Evolutionary conservation across 176 grass and related monocot genomes (phyloP).

Genomic region (Canna indica): DNA sequence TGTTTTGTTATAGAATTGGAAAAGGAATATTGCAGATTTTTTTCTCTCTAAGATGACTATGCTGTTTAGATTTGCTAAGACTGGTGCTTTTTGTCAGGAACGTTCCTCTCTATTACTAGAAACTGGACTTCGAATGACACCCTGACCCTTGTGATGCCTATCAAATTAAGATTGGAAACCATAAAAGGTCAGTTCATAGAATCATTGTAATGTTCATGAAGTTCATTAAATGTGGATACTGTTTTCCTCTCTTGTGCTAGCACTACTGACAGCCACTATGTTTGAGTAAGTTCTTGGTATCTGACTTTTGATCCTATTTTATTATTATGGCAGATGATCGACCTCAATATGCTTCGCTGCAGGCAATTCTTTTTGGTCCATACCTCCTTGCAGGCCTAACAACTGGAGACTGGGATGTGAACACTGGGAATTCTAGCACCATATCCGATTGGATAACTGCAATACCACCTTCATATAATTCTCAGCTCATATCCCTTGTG

Average conservation of each 20-base stretch:
- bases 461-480: constrained; percentile 45
- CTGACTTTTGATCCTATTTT: constrained; percentile 6
- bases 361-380: constrained; percentile 76
- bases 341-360: constrained; percentile 39
- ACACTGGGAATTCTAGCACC: constrained; percentile 27
- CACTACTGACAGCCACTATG: no score
- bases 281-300: neutral
- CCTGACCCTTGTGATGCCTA: constrained; percentile 40
- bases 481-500: constrained; percentile 45
- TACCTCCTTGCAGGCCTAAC: constrained; percentile 81
- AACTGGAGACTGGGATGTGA: constrained; percentile 58
- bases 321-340: constrained; percentile 57
- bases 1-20: neutral
- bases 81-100: constrained; percentile 30
- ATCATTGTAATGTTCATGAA: neutral
- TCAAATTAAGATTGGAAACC: constrained; percentile 52
- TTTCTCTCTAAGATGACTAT: neutral
- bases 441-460: constrained; percentile 63
- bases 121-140: constrained; percentile 59
- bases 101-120: constrained; percentile 48
- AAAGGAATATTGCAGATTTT: neutral
- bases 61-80: neutral
- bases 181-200: constrained; percentile 53
- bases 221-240: no score
- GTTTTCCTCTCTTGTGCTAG: no score